Evolutionary conservation across 306 rosid species (phyloP), one percentile per base, ranked within the genome.

Genomic region (Prunus campanulata): DNA sequence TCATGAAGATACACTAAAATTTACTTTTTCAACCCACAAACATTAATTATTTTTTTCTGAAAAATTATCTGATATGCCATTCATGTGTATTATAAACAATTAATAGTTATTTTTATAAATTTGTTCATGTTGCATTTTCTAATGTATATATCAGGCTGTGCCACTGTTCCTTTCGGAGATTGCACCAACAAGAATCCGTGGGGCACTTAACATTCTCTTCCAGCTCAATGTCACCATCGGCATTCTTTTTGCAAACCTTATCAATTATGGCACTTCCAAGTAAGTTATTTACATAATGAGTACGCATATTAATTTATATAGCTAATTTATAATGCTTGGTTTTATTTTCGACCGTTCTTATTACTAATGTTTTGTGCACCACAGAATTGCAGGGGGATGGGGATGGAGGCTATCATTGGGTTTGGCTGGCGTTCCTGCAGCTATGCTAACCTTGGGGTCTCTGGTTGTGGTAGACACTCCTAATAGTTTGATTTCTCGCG

Each of bases 171-270:
- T 93, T 35, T 93, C 95, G 12, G 98, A 93, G 81, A 88, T 93
- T 0, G 97, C 98, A 4, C 98, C 97, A 1, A 78, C 97, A 8
- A 91, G 97, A 76, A 93, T 93, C 35, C 93, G 98, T 30, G 98
- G 98, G 78, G 95, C 83, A 5, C 74, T 91, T 68, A 93, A 93
- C 82, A 91, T 91, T 48, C 63, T 91, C 25, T 91, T 93, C 57
- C 98, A 91, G 70, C 88, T 93, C 18, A 88, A 91, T 65, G 81
- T 91, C 67, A 93, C 97, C 48, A 78, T 93, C 20, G 98, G 98
- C n/a, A 90, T 93, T 70, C 93, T 93, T 39, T 89, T 89, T 15
- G 91, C 98, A 5, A 86, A 78, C 74, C 85, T 91, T 2, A 81
- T 91, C 85, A 93, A 91, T 30, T 93, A 88, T 29, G 83, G 76